Evolutionary conservation across 2,329 filamentous ascomycete genomes (phyloP).

Genomic region (Verticillium klebahnii): DNA sequence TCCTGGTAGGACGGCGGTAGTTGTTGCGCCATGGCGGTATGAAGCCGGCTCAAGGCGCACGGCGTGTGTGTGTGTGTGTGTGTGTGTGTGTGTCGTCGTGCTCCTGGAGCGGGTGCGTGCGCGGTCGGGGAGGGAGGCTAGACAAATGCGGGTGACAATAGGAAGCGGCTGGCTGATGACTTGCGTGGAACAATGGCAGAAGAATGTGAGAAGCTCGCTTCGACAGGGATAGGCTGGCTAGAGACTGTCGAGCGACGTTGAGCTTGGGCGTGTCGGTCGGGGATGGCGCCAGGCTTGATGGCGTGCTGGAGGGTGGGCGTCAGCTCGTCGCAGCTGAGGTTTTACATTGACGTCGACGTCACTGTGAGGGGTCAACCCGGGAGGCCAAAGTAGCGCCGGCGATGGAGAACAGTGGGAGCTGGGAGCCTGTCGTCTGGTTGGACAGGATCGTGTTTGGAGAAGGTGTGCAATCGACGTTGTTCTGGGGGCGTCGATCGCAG

Average conservation of each 20-base stretch:
- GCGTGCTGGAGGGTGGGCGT: neutral
- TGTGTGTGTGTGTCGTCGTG: neutral
- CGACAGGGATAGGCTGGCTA: neutral
- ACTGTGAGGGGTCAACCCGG: no score
- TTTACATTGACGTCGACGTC: neutral
- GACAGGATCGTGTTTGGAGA: no score
- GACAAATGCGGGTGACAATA: conserved; percentile 1
- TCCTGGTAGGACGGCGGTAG: conserved; percentile 50
- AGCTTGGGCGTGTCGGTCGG: neutral
- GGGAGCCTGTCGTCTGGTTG: no score
- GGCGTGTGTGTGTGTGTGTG: neutral
- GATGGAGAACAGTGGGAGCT: no score
- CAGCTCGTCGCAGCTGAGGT: neutral
- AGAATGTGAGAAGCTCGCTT: neutral
- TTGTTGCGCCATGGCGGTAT: conserved; percentile 15
- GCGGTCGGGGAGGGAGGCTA: neutral
- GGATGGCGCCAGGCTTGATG: neutral
- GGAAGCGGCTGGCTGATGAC: neutral
- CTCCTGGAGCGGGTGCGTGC: conserved; percentile 16
- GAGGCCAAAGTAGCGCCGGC: no score
- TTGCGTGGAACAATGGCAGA: conserved; percentile 2
- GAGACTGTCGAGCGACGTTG: neutral
- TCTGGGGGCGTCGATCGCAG: no score
- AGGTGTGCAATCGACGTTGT: no score
- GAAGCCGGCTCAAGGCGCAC: neutral